Conservation (phyloP, 202 grass and related monocot species). For the Carex arenaria region DNA sequence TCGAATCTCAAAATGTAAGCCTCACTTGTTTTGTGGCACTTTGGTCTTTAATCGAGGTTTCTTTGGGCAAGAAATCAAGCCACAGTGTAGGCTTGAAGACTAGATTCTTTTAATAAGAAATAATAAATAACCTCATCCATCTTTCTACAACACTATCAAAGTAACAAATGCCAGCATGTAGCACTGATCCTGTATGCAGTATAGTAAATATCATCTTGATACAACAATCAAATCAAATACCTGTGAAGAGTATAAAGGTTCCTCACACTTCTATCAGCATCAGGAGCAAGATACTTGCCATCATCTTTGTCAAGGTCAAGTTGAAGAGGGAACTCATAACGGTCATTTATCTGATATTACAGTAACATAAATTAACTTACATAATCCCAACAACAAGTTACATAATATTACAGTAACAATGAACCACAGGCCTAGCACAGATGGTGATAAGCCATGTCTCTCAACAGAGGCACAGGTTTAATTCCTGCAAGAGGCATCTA, state of each 20-base stretch:
- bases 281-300: slow-evolving; percentile 86
- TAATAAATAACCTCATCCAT: not conserved
- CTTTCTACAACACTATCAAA: not conserved
- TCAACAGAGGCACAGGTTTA: not conserved
- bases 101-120: not conserved
- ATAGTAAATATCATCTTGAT: not conserved
- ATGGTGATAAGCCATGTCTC: not conserved
- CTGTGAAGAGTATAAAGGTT: slow-evolving; percentile 90
- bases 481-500: not conserved
- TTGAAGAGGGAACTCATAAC: slow-evolving; percentile 77
- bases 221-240: slow-evolving; percentile 26
- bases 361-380: slow-evolving; percentile 7
- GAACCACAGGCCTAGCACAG: not conserved
- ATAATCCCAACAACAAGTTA: slow-evolving; percentile 13
- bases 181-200: not conserved
- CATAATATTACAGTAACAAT: not conserved
- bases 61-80: not conserved
- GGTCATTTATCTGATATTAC: slow-evolving; percentile 72
- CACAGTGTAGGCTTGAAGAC: not conserved
- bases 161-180: not conserved
- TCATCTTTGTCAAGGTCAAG: slow-evolving; percentile 83
- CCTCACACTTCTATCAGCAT: slow-evolving; percentile 70
- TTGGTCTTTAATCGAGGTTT: not conserved
- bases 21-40: not conserved
- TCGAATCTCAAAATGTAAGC: slow-evolving; percentile 10